Percentiles rank a stretch among this genome's conserved stretches.
Conservation (phyloP, 441 rosid species). For the Geranium incanum region DNA sequence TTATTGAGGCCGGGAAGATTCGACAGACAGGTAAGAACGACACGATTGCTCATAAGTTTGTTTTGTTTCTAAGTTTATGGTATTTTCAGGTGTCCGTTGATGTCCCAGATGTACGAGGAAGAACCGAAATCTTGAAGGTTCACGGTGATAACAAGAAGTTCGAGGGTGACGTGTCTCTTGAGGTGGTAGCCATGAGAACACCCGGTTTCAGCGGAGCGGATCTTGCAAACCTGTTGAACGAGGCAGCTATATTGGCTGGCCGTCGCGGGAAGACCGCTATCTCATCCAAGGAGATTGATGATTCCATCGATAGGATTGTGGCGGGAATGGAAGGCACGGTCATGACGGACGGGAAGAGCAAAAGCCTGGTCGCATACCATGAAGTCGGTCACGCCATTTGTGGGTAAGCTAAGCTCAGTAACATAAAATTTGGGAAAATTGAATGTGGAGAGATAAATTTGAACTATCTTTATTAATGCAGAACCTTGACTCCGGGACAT, state of each 20-base stretch:
- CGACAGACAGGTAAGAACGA: constrained; percentile 66
- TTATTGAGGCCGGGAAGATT: constrained; percentile 85
- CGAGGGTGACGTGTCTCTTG: constrained; percentile 78
- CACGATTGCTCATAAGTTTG: background rate
- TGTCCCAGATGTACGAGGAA: constrained; percentile 82
- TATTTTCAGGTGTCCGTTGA: constrained; percentile 60
- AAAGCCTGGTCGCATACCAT: constrained; percentile 92
- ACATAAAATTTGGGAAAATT: no score
- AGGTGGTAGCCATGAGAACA: constrained; percentile 88
- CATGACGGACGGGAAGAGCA: constrained; percentile 96
- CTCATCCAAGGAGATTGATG: constrained; percentile 85
- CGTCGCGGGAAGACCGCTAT: constrained; percentile 86
- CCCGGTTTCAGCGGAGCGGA: constrained; percentile 97
- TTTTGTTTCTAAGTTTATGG: background rate
- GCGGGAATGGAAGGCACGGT: constrained; percentile 99
- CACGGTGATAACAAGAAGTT: constrained; percentile 83
- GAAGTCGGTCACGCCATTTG: constrained; percentile 93
- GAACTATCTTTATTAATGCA: constrained; percentile 27
- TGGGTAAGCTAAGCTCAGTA: constrained; percentile 42
- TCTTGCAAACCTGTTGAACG: constrained; percentile 91
- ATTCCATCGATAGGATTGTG: constrained; percentile 91
- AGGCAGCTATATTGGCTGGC: constrained; percentile 92
- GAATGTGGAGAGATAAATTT: background rate
- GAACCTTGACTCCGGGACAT: constrained; percentile 92
- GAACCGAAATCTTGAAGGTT: constrained; percentile 87